phyloP scores from a whole-genome alignment of 2,329 filamentous ascomycete genomes.

The Cladosporium sp. region DNA sequence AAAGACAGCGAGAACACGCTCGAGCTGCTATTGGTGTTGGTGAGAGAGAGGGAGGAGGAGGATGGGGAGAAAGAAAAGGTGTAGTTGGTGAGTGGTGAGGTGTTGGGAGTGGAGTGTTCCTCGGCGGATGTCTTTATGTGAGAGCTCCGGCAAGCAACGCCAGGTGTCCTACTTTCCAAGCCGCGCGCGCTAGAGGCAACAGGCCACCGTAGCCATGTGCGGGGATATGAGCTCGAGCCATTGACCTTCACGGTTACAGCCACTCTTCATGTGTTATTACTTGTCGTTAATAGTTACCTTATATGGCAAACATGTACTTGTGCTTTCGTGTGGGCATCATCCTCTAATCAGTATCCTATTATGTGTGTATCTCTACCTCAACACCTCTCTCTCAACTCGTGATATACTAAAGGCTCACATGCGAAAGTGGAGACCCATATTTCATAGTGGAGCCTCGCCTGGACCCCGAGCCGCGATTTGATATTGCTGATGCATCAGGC shows the following conservation, averaged over 20 bases:
- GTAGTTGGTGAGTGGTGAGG: not conserved
- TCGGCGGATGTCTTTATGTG: not conserved
- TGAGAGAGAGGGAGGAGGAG: constrained; percentile 2
- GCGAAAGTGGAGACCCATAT: not conserved
- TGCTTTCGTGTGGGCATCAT: not conserved
- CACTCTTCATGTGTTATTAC: not conserved
- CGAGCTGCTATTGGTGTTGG: constrained; percentile 7
- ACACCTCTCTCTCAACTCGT: not conserved
- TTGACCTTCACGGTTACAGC: not conserved
- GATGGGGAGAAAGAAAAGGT: not conserved
- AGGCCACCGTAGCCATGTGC: not conserved
- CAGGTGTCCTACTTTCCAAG: not conserved
- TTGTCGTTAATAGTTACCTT: no score
- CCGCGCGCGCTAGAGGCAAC: not conserved
- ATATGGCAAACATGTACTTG: not conserved
- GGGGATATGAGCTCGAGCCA: not conserved
- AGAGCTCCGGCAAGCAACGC: not conserved
- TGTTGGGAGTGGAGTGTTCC: not conserved
- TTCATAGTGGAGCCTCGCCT: not conserved
- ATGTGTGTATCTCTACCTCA: not conserved
- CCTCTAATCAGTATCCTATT: not conserved
- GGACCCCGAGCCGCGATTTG: not conserved
- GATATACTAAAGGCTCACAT: not conserved
- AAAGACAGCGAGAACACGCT: constrained; percentile 15
- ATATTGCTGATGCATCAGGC: not conserved